These are phyloP conservation scores for Sapria himalayana DNA, from an alignment of 345 rosid species.

Conservation along the genomic window DNA sequence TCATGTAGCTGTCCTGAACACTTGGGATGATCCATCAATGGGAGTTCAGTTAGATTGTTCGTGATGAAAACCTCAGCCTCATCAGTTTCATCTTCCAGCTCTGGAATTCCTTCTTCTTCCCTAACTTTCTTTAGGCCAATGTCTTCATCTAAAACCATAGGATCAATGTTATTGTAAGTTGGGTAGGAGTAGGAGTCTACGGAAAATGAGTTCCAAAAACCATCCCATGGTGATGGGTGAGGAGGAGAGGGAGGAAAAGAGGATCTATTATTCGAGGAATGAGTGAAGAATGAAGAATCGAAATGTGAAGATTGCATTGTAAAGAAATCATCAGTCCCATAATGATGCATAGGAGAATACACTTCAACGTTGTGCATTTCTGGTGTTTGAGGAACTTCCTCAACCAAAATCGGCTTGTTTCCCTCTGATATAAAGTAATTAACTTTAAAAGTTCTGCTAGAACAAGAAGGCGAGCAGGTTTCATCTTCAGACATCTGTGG, in stretches of 20 bases:
- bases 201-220: constrained; percentile 94
- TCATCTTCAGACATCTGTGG: no score
- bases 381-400: constrained; percentile 63
- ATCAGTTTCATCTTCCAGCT: constrained; percentile 56
- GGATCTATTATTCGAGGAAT: constrained; percentile 27
- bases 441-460: no score
- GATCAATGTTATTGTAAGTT: constrained; percentile 33
- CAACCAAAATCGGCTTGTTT: constrained; percentile 43
- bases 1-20: constrained; percentile 26
- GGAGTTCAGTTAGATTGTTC: constrained; percentile 14
- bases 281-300: constrained; percentile 21
- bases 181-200: constrained; percentile 64
- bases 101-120: constrained; percentile 96
- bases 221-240: constrained; percentile 81
- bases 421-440: constrained; percentile 51
- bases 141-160: constrained; percentile 49
- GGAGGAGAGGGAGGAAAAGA: constrained; percentile 73
- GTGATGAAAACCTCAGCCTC: constrained; percentile 25
- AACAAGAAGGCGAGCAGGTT: no score
- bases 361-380: constrained; percentile 40
- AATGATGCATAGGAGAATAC: constrained; percentile 36
- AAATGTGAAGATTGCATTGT: constrained; percentile 33
- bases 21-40: constrained; percentile 13
- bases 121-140: constrained; percentile 67
- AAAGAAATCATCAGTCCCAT: constrained; percentile 38